These are phyloP conservation scores for Oehlia diaphana DNA, from an alignment of 192 early-diverging fungal genomes.

Conservation along the genomic window DNA sequence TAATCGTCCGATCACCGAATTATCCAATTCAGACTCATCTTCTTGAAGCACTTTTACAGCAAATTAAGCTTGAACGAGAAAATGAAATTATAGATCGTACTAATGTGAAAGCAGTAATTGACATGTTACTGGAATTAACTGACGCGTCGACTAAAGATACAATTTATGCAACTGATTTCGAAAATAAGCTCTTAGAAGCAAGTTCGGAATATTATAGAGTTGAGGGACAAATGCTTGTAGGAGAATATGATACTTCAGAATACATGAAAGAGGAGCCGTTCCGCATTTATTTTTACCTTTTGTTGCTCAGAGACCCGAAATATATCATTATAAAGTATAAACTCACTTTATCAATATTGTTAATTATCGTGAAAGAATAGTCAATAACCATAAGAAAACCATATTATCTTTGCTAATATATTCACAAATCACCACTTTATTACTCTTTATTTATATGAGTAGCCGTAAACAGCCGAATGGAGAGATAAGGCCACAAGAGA, in stretches of 20 bases:
- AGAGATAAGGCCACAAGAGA: constrained; percentile 34
- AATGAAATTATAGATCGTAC: constrained; percentile 77
- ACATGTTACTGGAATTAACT: constrained; percentile 73
- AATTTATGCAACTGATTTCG: constrained; percentile 80
- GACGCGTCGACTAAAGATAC: constrained; percentile 51
- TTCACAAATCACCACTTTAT: not conserved
- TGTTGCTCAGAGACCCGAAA: no score
- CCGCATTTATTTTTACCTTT: no score
- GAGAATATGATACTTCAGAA: constrained; percentile 64
- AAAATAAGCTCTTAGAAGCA: constrained; percentile 69
- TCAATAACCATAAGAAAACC: no score
- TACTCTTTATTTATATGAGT: not conserved
- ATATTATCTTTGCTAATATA: not conserved
- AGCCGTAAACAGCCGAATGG: not conserved
- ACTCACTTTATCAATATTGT: not conserved
- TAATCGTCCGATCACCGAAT: constrained; percentile 60
- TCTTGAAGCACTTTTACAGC: constrained; percentile 66
- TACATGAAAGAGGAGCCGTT: constrained; percentile 75
- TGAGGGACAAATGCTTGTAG: constrained; percentile 55
- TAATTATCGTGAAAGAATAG: no score
- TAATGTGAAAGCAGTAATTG: constrained; percentile 66
- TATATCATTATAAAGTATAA: not conserved
- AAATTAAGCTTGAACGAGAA: constrained; percentile 77
- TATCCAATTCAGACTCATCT: constrained; percentile 59
- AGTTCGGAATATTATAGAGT: constrained; percentile 68